Percentiles rank a stretch among this genome's conserved stretches.
phyloP scores from a whole-genome alignment of 495 filamentous ascomycete species.

The Neurospora sp. region DNA sequence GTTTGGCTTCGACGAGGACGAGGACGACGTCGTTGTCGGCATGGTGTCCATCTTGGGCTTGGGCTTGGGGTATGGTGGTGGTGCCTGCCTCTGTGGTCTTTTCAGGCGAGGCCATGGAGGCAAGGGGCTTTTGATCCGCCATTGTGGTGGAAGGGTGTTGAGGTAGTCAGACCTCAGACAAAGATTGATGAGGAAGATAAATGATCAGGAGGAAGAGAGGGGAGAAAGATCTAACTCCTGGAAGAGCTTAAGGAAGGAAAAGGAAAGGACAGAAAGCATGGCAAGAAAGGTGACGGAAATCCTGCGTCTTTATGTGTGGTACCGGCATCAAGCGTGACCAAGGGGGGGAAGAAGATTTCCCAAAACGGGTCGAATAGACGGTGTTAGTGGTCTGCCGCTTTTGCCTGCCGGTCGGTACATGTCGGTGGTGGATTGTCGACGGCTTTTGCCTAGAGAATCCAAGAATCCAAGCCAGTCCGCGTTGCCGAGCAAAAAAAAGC shows the following conservation, averaged over 20 bases:
- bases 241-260: neutral
- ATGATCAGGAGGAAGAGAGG: neutral
- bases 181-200: neutral
- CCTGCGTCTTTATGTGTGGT: neutral
- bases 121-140: neutral
- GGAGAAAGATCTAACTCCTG: neutral
- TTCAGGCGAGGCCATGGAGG: neutral
- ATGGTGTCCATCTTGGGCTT: neutral
- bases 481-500: neutral
- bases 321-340: neutral
- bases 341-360: neutral
- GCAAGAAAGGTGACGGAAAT: neutral
- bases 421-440: neutral
- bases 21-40: neutral
- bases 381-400: neutral
- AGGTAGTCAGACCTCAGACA: neutral
- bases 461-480: neutral
- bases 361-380: neutral
- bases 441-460: neutral
- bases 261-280: neutral
- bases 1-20: conserved; percentile 17
- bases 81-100: neutral
- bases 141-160: neutral
- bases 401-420: neutral
- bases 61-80: neutral